Evolutionary conservation across 164 flowering plant genomes (phyloP), one percentile per base, ranked within the genome.

Genomic region (Saururus chinensis): DNA sequence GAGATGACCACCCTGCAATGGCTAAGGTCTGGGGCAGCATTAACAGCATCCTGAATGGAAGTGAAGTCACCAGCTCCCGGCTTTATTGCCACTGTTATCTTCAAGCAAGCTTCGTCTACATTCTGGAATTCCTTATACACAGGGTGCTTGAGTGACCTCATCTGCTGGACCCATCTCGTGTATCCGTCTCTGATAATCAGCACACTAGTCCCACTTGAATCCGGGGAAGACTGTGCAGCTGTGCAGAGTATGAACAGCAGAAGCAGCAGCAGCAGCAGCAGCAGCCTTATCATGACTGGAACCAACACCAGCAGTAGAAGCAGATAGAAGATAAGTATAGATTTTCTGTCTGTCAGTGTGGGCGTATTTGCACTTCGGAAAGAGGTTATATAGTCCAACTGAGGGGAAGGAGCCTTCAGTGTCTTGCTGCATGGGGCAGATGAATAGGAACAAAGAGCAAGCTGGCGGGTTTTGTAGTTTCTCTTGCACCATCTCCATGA

Each of bases 1-100:
- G 57, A 66, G 69, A 85, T 79, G 55, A 83, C 66, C n/a, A 83
- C 83, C 21, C 85, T 64, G 53, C 81, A 72, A 11, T 24, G 66
- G 65, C 76, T 80, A 56, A 68, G 30, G 7, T 64, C 40, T 0
- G 84, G 86, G 37, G 83, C 52, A n/a, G 88, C 81, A 54, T 69
- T 64, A 30, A 85, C 73, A 4, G 88, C 91, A 52, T 67, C 60
- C 58, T 83, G 80, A 41, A 85, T 56, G 6, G 76, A 24, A 41
- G 53, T 59, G 61, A 77, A 81, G 25, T 70, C 73, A 35, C 83
- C 80, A 0, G 19, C 4, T 11, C 60, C 67, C 7, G 68, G 63
- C n/a, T 74, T 62, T 26, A 73, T 80, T 52, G 64, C 57, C 4
- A 85, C 91, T 56, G 68, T 78, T 17, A 82, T 62, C 20, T 51